Conservation (phyloP, 2,329 filamentous ascomycete genomes). For the Exserohilum rostratum region DNA sequence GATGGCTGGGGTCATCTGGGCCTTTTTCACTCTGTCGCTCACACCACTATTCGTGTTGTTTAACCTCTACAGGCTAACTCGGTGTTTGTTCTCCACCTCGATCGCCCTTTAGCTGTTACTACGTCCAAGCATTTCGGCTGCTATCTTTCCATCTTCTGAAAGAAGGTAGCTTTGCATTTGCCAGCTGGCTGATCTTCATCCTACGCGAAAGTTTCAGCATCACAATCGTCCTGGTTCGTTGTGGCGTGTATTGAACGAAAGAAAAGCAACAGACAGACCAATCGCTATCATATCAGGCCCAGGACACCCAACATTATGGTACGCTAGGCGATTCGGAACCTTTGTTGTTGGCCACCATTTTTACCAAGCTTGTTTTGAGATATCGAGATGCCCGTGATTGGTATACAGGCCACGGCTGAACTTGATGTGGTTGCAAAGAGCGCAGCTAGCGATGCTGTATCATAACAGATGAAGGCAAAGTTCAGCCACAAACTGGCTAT, state of each 20-base stretch:
- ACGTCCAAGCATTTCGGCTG: too few species aligned
- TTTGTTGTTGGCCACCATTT: neutral
- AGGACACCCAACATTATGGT: slow-evolving; percentile 6
- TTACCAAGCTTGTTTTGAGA: neutral
- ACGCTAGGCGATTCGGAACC: neutral
- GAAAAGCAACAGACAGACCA: slow-evolving; percentile 3
- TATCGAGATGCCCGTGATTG: neutral
- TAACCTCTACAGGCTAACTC: neutral
- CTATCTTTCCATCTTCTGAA: neutral
- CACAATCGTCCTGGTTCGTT: neutral
- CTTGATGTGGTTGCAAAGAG: neutral
- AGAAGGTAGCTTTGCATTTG: neutral
- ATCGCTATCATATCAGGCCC: neutral
- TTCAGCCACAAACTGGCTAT: neutral
- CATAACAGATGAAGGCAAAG: too few species aligned
- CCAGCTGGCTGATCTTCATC: neutral
- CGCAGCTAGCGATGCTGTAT: neutral
- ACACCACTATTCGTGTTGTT: neutral
- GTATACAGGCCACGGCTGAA: neutral
- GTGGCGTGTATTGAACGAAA: slow-evolving; percentile 8
- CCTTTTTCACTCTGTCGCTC: neutral
- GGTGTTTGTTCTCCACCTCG: too few species aligned
- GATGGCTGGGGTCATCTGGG: too few species aligned
- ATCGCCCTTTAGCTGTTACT: too few species aligned
- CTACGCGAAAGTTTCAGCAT: slow-evolving; percentile 8